Conservation (phyloP, 2,329 filamentous ascomycete genomes). For the Fusarium agapanthi region DNA sequence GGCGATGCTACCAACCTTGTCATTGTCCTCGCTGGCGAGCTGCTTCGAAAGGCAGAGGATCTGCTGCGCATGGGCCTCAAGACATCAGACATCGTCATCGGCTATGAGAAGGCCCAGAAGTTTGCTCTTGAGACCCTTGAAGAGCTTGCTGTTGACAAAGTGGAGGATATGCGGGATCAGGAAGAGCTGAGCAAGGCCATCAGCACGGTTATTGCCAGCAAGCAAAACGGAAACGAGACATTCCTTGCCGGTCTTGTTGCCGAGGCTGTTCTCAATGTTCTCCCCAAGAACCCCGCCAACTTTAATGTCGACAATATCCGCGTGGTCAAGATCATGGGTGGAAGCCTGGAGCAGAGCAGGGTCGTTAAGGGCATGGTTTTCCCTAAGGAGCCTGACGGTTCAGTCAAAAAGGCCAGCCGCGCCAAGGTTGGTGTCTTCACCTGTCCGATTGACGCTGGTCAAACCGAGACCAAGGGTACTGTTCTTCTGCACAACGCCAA, state of each 20-base stretch:
- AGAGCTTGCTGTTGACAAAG: slow-evolving; percentile 89
- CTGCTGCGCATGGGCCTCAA: slow-evolving; percentile 96
- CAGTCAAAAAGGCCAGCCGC: slow-evolving; percentile 87
- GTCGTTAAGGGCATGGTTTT: slow-evolving; percentile 99
- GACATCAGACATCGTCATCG: slow-evolving; percentile 95
- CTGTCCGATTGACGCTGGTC: slow-evolving; percentile 92
- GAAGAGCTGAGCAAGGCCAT: slow-evolving; percentile 93
- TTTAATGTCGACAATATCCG: slow-evolving; percentile 99
- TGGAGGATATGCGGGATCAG: slow-evolving; percentile 82
- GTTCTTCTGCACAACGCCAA: slow-evolving; percentile 96
- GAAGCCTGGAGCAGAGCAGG: slow-evolving; percentile 89
- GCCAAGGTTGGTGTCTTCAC: slow-evolving; percentile 98
- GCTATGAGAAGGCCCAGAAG: slow-evolving; percentile 93
- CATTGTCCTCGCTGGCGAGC: slow-evolving; percentile 92
- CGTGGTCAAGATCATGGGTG: slow-evolving; percentile 99
- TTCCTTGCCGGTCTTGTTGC: slow-evolving; percentile 87
- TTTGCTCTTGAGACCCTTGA: slow-evolving; percentile 87
- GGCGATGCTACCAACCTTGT: slow-evolving; percentile 98
- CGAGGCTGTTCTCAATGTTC: slow-evolving; percentile 83
- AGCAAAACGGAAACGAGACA: slow-evolving; percentile 94
- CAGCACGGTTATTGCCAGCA: slow-evolving; percentile 93
- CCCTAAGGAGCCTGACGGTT: slow-evolving; percentile 90
- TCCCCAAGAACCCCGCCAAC: slow-evolving; percentile 93
- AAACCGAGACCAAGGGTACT: slow-evolving; percentile 99
- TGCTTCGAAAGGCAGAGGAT: slow-evolving; percentile 97